These are phyloP conservation scores for Talaromyces amestolkiae DNA, from an alignment of 2,329 filamentous ascomycete species.

Conservation along the genomic window DNA sequence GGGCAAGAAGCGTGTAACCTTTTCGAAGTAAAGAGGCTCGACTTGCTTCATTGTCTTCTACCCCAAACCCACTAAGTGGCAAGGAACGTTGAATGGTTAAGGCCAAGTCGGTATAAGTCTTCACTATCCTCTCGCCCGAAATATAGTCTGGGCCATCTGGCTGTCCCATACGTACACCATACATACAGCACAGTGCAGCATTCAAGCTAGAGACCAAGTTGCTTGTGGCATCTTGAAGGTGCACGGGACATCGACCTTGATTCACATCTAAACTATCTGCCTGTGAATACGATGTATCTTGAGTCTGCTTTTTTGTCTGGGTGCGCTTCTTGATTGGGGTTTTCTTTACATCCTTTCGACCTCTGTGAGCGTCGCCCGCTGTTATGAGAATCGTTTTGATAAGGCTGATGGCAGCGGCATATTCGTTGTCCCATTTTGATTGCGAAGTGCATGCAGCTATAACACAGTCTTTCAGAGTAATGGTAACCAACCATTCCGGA, in stretches of 20 bases:
- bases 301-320: neutral
- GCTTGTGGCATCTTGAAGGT: constrained; percentile 37
- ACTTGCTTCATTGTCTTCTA: constrained; percentile 16
- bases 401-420: constrained; percentile 30
- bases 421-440: constrained; percentile 35
- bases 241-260: constrained; percentile 29
- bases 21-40: constrained; percentile 31
- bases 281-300: neutral
- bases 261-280: neutral
- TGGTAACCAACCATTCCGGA: constrained; percentile 43
- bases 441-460: constrained; percentile 38
- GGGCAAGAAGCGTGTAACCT: constrained; percentile 34
- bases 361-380: constrained; percentile 22
- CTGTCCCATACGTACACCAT: constrained; percentile 33
- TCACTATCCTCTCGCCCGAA: constrained; percentile 27
- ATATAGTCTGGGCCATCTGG: constrained; percentile 17
- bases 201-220: constrained; percentile 38
- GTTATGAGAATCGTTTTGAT: constrained; percentile 36
- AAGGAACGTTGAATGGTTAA: constrained; percentile 28
- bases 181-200: constrained; percentile 38
- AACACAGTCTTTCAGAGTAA: constrained; percentile 37
- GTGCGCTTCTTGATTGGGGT: neutral
- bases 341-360: neutral
- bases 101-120: constrained; percentile 27
- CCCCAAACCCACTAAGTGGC: constrained; percentile 15